Evolutionary conservation across 345 rosid genomes (phyloP), one percentile per base, ranked within the genome.

Genomic region (Eucalyptus erythrocorys): DNA sequence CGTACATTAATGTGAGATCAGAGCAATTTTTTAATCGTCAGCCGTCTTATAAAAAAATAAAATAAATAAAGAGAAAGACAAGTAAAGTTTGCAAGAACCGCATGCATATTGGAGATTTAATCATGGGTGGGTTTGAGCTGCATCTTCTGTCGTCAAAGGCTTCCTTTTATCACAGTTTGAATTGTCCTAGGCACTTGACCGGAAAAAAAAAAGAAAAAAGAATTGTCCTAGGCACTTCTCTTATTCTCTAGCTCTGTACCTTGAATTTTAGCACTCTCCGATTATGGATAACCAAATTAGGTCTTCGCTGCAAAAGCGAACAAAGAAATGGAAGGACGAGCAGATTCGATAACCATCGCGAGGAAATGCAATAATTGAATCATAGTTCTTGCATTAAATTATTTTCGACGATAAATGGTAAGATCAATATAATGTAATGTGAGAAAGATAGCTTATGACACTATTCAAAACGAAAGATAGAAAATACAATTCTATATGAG

Each of bases 21-120:
- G 30, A 21, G 15, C 5, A 21, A 76, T 40, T 76, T 26, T 76
- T 71, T 37, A 76, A 11, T 76, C 1, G 1, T 2, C 1, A 5
- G 8, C 8, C 15, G 2, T 4, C 27, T 19, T 10, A 10, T 21
- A 37, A 37, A 21, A 37, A 9, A 0, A 71, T 8, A 37, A 1
- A 10, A 68, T 34, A 34, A 17, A 68, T 40, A 3, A 34, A 34
- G 37, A 5, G 40, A 76, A 21, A 76, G 15, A 5, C 10, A 10
- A 76, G 12, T 19, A 37, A 76, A 76, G 27, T 76, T 37, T 76
- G 47, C 82, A 10, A 76, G 47, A 40, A 76, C 2, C 8, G 12
- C 82, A 76, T 21, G 27, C 27, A 37, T 10, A 5, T 5, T 37
- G 82, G 45, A 71, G 45, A 71, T 71, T 8, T 71, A 71, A 37